These are phyloP conservation scores for Ceratocystis smalleyi DNA, from an alignment of 2,329 filamentous ascomycete species.

Conservation along the genomic window DNA sequence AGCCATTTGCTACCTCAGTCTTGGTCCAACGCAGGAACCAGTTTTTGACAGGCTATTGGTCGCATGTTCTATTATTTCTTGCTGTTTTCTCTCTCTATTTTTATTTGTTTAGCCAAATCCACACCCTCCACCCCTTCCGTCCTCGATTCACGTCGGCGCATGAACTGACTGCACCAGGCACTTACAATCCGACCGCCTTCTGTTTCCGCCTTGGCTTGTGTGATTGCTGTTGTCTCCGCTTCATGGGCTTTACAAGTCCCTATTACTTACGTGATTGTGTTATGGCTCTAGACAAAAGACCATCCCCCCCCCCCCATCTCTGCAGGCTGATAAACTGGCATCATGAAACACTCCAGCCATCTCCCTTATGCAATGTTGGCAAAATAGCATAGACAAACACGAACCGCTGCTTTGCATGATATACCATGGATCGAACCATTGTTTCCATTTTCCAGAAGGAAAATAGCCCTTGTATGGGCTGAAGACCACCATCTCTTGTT, in stretches of 20 bases:
- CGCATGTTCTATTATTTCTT: background rate
- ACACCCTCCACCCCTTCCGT: too few relatives aligned
- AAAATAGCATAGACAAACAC: background rate
- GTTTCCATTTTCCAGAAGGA: background rate
- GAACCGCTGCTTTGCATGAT: background rate
- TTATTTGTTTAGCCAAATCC: background rate
- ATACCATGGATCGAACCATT: background rate
- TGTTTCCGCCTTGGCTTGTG: too few relatives aligned
- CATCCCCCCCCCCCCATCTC: background rate
- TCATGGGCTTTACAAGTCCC: too few relatives aligned
- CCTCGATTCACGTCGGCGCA: too few relatives aligned
- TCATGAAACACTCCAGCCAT: conserved; percentile 4
- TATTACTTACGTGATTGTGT: too few relatives aligned
- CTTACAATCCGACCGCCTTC: too few relatives aligned
- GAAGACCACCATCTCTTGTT: background rate
- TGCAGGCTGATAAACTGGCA: background rate
- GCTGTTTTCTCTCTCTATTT: background rate
- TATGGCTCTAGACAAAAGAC: too few relatives aligned
- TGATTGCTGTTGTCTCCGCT: too few relatives aligned
- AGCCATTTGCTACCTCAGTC: background rate
- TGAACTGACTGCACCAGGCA: too few relatives aligned
- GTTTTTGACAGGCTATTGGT: background rate
- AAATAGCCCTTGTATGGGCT: background rate
- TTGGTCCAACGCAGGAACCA: background rate
- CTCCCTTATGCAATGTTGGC: background rate